Conservation (phyloP, 345 rosid genomes). For the Acer yangbiense region DNA sequence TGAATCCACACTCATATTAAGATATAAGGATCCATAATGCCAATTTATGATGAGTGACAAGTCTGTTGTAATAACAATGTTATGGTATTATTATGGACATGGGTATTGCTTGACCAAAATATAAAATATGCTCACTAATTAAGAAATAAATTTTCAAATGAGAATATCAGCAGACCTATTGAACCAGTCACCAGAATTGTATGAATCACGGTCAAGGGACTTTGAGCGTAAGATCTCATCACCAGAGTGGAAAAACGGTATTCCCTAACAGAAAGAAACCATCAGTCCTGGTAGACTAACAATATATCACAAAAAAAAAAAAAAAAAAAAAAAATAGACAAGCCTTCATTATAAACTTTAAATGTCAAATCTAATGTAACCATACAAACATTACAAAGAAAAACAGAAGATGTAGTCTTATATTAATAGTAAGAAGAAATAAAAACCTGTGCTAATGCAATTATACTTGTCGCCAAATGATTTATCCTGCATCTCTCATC, state of each 20-base stretch:
- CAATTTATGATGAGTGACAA: not conserved
- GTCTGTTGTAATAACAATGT: conserved; percentile 2
- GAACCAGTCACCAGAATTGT: conserved; percentile 98
- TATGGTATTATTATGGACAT: not conserved
- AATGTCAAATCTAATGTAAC: not conserved
- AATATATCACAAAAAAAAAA: no score
- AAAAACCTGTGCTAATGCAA: conserved; percentile 81
- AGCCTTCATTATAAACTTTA: not conserved
- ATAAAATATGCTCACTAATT: not conserved
- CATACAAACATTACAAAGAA: not conserved
- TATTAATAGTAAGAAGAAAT: not conserved
- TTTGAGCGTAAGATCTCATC: conserved; percentile 96
- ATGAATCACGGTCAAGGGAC: conserved; percentile 96
- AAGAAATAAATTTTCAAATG: conserved; percentile 7
- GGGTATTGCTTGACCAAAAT: not conserved
- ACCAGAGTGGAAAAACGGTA: conserved; percentile 93
- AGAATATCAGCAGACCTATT: conserved; percentile 59
- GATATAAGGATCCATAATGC: conserved; percentile 7
- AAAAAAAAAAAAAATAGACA: not conserved
- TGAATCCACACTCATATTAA: not conserved
- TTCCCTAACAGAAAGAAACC: conserved; percentile 53
- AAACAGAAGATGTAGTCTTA: not conserved
- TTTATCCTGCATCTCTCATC: conserved; percentile 87
- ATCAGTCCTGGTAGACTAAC: not conserved
- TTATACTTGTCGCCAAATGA: conserved; percentile 79